Evolutionary conservation across 2,329 filamentous ascomycete species (phyloP).

Genomic region (Sporothrix pallida): DNA sequence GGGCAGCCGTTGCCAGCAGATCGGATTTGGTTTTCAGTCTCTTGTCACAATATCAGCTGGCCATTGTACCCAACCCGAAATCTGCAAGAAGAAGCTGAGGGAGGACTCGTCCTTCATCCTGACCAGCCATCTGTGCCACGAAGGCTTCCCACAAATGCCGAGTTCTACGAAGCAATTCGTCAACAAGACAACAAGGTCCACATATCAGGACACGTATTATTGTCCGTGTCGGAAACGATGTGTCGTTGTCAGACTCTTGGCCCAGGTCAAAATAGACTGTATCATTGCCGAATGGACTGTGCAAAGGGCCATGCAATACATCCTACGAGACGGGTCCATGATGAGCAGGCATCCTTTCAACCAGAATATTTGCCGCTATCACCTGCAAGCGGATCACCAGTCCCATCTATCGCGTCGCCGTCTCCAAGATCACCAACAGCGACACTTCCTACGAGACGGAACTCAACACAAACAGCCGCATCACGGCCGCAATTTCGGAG

Average conservation of each 20-base stretch:
- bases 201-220: neutral
- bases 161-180: constrained; percentile 1
- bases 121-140: neutral
- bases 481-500: neutral
- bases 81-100: constrained; percentile 40
- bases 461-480: neutral
- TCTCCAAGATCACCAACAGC: neutral
- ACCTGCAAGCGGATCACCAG: too few species aligned
- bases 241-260: constrained; percentile 27
- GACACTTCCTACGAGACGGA: neutral
- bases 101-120: constrained; percentile 30
- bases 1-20: constrained; percentile 38
- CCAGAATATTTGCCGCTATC: neutral
- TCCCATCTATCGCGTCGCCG: too few species aligned
- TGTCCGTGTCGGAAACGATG: neutral
- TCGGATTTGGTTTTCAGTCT: constrained; percentile 37
- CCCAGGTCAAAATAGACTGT: constrained; percentile 23
- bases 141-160: constrained; percentile 27
- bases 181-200: neutral
- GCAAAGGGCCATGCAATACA: neutral
- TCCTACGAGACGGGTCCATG: neutral
- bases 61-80: constrained; percentile 40
- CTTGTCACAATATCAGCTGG: constrained; percentile 40
- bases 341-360: neutral
- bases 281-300: constrained; percentile 29